phyloP scores from a whole-genome alignment of 2,329 filamentous ascomycete genomes.

The Monilinia vaccinii-corymbosi region DNA sequence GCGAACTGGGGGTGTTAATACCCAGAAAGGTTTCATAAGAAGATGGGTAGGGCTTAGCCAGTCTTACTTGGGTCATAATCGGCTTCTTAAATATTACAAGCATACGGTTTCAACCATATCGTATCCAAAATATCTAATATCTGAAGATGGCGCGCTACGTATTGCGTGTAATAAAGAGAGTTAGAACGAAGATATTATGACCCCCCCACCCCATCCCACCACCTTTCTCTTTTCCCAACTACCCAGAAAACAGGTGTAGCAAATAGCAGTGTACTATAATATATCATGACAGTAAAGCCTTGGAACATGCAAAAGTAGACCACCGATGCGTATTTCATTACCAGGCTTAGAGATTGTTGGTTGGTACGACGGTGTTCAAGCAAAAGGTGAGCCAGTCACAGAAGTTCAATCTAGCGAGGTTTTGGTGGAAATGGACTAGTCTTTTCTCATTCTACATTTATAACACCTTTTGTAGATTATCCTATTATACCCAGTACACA shows the following conservation, averaged over 20 bases:
- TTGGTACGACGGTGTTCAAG: conserved; percentile 55
- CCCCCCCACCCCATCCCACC: background rate
- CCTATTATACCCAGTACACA: conserved; percentile 42
- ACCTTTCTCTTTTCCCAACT: background rate
- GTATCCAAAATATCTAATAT: background rate
- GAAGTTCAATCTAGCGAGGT: conserved; percentile 36
- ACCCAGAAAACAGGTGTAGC: conserved; percentile 58
- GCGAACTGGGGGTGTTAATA: background rate
- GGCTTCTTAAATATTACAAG: background rate
- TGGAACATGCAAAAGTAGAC: conserved; percentile 64
- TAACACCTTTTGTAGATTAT: conserved; percentile 58
- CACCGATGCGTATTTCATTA: conserved; percentile 55
- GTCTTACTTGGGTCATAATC: background rate
- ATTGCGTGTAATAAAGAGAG: background rate
- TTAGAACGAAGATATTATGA: background rate
- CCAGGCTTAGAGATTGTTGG: conserved; percentile 59
- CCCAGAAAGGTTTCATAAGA: background rate
- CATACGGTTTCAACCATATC: background rate
- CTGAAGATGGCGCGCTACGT: background rate
- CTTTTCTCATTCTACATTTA: conserved; percentile 57
- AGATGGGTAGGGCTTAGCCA: background rate
- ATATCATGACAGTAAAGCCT: conserved; percentile 58
- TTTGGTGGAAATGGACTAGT: conserved; percentile 52
- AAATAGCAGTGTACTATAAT: conserved; percentile 56
- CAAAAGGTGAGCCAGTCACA: conserved; percentile 40